Evolutionary conservation across 345 rosid species (phyloP).

Genomic region (Eucalyptus dawsonii): DNA sequence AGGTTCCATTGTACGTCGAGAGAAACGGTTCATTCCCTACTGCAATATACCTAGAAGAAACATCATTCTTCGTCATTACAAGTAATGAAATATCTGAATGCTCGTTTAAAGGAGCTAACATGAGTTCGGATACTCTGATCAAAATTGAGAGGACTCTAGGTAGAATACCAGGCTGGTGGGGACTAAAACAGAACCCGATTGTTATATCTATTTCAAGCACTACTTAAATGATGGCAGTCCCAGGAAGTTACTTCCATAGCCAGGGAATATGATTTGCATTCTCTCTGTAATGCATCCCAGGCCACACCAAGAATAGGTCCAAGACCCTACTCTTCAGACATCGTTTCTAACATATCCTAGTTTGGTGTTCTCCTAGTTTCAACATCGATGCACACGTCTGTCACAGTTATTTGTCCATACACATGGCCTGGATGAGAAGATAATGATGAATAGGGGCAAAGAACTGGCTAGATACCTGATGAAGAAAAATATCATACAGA

Average conservation of each 20-base stretch:
- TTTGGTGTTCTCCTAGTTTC: neutral
- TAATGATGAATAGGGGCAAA: neutral
- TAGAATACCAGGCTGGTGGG: neutral
- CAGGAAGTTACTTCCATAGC: neutral
- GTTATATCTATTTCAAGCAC: neutral
- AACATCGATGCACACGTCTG: neutral
- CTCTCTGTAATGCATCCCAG: neutral
- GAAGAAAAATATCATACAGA: neutral
- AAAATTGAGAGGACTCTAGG: neutral
- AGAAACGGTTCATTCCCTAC: conserved; percentile 93
- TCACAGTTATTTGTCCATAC: neutral
- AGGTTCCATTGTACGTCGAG: conserved; percentile 64
- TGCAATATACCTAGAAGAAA: conserved; percentile 66
- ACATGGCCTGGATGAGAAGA: neutral
- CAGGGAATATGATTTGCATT: neutral
- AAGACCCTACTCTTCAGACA: neutral
- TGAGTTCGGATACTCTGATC: neutral
- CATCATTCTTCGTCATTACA: neutral
- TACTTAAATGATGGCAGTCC: neutral
- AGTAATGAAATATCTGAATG: neutral
- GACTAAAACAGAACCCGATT: neutral
- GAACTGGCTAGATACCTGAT: neutral
- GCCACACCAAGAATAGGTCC: neutral
- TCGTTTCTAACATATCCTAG: neutral
- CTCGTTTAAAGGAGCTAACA: neutral